Evolutionary conservation across 1,139 yeast species (phyloP).

Genomic region (Geotrichum phurueaensis): DNA sequence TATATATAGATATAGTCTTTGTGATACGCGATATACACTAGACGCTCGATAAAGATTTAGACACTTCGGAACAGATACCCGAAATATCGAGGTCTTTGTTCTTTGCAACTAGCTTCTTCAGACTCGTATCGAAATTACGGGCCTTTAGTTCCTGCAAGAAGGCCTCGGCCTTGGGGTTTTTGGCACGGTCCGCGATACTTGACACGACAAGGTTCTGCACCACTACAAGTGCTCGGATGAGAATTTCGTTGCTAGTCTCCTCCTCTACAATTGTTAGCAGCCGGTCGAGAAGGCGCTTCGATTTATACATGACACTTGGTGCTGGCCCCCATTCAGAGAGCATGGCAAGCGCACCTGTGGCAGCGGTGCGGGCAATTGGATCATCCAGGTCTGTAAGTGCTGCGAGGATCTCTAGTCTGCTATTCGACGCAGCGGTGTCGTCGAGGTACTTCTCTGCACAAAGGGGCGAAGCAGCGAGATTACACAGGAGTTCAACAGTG

Average conservation of each 20-base stretch:
- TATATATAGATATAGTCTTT: no score
- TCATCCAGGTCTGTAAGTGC: slow-evolving; percentile 35
- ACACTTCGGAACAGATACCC: slow-evolving; percentile 8
- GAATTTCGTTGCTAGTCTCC: slow-evolving; percentile 12
- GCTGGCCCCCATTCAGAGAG: slow-evolving; percentile 37
- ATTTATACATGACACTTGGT: slow-evolving; percentile 26
- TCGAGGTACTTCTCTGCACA: slow-evolving; percentile 38
- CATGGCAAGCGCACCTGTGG: slow-evolving; percentile 39
- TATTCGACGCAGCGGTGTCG: slow-evolving; percentile 26
- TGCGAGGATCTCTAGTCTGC: slow-evolving; percentile 31
- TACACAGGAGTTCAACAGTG: slow-evolving; percentile 38
- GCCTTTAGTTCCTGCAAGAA: not conserved
- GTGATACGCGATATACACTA: not conserved
- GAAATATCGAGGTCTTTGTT: slow-evolving; percentile 10
- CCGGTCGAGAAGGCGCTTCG: slow-evolving; percentile 22
- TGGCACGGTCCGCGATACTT: not conserved
- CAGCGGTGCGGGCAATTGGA: slow-evolving; percentile 34
- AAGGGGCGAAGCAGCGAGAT: slow-evolving; percentile 34
- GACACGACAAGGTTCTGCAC: slow-evolving; percentile 5
- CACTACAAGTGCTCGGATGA: slow-evolving; percentile 12
- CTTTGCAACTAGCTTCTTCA: slow-evolving; percentile 7
- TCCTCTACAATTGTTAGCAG: slow-evolving; percentile 25
- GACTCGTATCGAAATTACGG: not conserved
- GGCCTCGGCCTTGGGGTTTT: not conserved
- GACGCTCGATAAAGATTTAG: not conserved